Percentiles rank a stretch among this genome's conserved stretches.
phyloP scores from a whole-genome alignment of 1,284 basidiomycete genomes.

The Trametes pubescens region DNA sequence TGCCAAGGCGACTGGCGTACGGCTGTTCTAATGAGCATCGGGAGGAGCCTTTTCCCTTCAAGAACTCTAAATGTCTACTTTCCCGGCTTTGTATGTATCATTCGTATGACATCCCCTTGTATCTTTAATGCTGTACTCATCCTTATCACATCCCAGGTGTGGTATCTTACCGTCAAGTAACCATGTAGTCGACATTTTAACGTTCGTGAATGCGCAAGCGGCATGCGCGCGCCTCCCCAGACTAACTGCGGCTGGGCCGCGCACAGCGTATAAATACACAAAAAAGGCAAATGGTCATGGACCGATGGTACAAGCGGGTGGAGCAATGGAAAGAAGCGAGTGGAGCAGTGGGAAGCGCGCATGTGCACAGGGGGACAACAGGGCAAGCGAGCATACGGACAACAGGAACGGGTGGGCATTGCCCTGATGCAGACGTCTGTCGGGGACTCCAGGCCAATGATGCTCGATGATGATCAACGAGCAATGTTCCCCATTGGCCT shows the following conservation, averaged over 20 bases:
- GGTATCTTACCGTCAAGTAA: neutral
- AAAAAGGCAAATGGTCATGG: too few species aligned
- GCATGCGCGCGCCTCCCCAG: too few species aligned
- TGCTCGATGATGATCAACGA: constrained; percentile 23
- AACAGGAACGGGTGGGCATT: neutral
- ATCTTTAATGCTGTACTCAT: neutral
- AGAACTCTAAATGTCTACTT: neutral
- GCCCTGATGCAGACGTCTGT: constrained; percentile 14
- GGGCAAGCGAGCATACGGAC: neutral
- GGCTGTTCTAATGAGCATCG: neutral
- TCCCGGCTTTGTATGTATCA: neutral
- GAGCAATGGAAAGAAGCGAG: too few species aligned
- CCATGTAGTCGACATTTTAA: too few species aligned
- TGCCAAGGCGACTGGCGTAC: neutral
- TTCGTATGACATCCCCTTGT: neutral
- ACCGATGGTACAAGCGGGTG: too few species aligned
- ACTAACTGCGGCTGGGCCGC: too few species aligned
- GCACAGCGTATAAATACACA: too few species aligned
- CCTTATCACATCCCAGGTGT: neutral
- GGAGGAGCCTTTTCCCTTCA: neutral
- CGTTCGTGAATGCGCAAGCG: too few species aligned
- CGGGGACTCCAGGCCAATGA: constrained; percentile 3
- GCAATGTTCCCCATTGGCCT: constrained; percentile 18
- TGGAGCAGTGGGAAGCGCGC: neutral
- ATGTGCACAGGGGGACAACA: neutral